These are phyloP conservation scores for Ascochyta pisi DNA, from an alignment of 2,329 filamentous ascomycete genomes.

Conservation along the genomic window DNA sequence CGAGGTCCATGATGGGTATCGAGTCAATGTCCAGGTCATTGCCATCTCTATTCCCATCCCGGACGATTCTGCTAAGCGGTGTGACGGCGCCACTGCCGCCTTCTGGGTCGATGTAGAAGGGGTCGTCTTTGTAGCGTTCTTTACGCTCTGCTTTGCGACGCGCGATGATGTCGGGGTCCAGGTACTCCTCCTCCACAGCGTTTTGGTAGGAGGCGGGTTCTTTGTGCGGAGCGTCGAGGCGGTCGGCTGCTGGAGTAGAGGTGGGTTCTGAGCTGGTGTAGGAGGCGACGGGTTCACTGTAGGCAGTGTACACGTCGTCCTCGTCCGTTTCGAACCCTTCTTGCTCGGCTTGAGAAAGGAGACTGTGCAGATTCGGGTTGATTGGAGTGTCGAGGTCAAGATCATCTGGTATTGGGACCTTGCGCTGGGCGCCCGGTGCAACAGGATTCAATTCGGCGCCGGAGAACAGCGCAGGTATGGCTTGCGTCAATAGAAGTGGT, in stretches of 20 bases:
- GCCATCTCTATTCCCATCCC: conserved; percentile 69
- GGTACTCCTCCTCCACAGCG: conserved; percentile 58
- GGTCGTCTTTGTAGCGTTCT: conserved; percentile 89
- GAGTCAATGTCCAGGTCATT: conserved; percentile 86
- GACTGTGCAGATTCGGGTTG: conserved; percentile 71
- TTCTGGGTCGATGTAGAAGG: conserved; percentile 81
- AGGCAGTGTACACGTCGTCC: conserved; percentile 56
- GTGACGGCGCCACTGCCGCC: conserved; percentile 69
- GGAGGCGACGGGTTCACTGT: conserved; percentile 51
- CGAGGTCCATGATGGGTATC: conserved; percentile 94
- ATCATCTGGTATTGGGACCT: conserved; percentile 79
- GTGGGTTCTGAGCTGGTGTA: conserved; percentile 25
- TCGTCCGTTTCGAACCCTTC: conserved; percentile 53
- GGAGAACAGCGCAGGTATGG: conserved; percentile 84
- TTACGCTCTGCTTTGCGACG: conserved; percentile 76
- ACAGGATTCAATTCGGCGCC: conserved; percentile 94
- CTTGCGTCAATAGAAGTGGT: conserved; percentile 85
- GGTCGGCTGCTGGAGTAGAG: conserved; percentile 51
- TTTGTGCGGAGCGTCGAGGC: conserved; percentile 49
- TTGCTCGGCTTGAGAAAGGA: conserved; percentile 65
- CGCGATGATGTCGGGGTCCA: conserved; percentile 77
- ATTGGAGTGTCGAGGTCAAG: conserved; percentile 84
- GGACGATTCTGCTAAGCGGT: conserved; percentile 77
- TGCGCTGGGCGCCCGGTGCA: conserved; percentile 78
- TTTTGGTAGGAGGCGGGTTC: conserved; percentile 55